These are phyloP conservation scores for Fusarium brachygibbosum DNA, from an alignment of 2,329 filamentous ascomycete species.

Conservation along the genomic window DNA sequence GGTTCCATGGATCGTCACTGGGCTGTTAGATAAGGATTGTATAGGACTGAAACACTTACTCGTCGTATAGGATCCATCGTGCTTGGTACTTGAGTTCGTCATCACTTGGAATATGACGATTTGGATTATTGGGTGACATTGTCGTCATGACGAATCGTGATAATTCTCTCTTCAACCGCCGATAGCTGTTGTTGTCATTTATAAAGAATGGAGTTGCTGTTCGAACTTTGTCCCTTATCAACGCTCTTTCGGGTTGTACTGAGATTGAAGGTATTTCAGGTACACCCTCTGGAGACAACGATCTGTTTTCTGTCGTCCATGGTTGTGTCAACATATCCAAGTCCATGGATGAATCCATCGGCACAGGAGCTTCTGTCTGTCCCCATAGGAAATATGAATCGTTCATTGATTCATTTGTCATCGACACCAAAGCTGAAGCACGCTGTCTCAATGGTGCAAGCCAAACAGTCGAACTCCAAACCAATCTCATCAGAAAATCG, in stretches of 20 bases:
- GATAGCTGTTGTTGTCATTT: conserved; percentile 42
- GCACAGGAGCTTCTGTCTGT: conserved; percentile 2
- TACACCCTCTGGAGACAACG: conserved; percentile 24
- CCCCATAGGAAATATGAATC: conserved; percentile 27
- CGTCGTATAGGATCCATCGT: conserved; percentile 40
- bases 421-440: neutral
- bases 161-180: conserved; percentile 29
- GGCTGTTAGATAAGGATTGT: neutral
- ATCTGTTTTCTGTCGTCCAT: conserved; percentile 31
- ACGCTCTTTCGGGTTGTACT: conserved; percentile 13
- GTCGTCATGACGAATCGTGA: conserved; percentile 40
- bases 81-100: conserved; percentile 41
- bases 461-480: conserved; percentile 37
- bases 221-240: conserved; percentile 28
- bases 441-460: conserved; percentile 28
- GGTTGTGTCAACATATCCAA: conserved; percentile 21
- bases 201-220: conserved; percentile 39
- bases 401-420: conserved; percentile 7
- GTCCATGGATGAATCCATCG: conserved; percentile 21
- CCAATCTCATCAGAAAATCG: conserved; percentile 34
- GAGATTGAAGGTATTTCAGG: conserved; percentile 14
- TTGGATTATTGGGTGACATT: conserved; percentile 40
- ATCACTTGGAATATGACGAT: conserved; percentile 34
- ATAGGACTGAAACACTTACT: conserved; percentile 2
- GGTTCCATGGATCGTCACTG: conserved; percentile 44